Evolutionary conservation across 306 rosid genomes (phyloP).

Genomic region (Castanea mollissima): DNA sequence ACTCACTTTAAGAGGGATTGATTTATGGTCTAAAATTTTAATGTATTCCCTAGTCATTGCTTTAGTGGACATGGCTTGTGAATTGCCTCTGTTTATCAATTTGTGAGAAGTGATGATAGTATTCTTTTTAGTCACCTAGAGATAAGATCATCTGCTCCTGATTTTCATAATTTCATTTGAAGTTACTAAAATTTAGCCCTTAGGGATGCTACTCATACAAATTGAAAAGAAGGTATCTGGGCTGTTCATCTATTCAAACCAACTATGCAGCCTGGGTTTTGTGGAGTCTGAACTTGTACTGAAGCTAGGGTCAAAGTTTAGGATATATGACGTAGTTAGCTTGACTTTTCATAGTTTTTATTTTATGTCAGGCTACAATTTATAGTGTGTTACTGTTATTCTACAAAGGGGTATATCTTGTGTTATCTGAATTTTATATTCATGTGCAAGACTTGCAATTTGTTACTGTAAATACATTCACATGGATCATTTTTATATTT

Average conservation of each 20-base stretch:
- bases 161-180: background rate
- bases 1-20: background rate
- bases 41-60: background rate
- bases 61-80: background rate
- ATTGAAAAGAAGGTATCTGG: background rate
- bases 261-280: slow-evolving; percentile 11
- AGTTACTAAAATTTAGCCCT: background rate
- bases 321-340: too few relatives aligned
- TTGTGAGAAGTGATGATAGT: background rate
- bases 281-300: background rate
- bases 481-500: background rate
- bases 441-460: background rate
- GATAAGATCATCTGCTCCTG: background rate
- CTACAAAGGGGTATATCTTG: background rate
- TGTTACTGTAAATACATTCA: background rate
- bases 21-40: background rate
- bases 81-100: background rate
- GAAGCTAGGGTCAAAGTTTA: too few relatives aligned
- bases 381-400: background rate
- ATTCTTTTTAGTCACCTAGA: background rate
- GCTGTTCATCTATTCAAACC: background rate
- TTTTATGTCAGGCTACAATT: background rate
- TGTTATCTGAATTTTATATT: background rate
- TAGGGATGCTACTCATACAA: background rate
- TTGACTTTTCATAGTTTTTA: background rate